Base-by-base conservation (phyloP, 176 grass and related monocot species). In the Aegilops longissima region DNA sequence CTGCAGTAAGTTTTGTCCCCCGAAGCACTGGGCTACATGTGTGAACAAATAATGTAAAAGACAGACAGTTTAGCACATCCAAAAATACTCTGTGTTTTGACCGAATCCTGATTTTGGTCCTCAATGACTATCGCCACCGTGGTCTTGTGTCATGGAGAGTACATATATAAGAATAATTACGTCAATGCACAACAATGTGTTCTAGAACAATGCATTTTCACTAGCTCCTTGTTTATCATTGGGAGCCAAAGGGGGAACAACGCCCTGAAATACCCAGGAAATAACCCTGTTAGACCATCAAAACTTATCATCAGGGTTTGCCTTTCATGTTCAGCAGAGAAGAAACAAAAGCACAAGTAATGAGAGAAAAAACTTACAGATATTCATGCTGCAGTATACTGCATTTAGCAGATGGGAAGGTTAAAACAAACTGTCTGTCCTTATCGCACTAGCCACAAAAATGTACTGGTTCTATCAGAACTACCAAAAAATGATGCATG, bases 401-500 rank as follows among this genome's bases (percentile, higher is more conserved):
- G 34, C 66, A 82, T 61, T 45, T 34, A 70, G 21, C 11, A 74
- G 27, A 9, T 42, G 7, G 74, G 34, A 74, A 24, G 8, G 56
- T 65, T 29, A 4, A 70, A 85, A 40, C 75, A 24, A 30, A 39
- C 9, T 29, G 62, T 40, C 34, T 77, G 7, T 52, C 39, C 66
- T 80, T 72, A n/a, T 24, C 9, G 0, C 4, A 61, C 42, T 20
- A 34, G 30, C 80, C 49, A 69, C 8, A 80, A 47, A 59, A 49
- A 45, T 35, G n/a, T 79, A 14, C 64, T 12, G 12, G 2, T 75
- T 69, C 68, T 20, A 80, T 31, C 17, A 14, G 24, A 82, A 17
- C 29, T 76, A 63, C 66, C 81, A n/a, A 73, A 78, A 42, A 40
- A 24, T 17, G 54, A 16, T 70, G 5, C 76, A 87, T 83, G 56